Evolutionary conservation across 805 yeast genomes (phyloP).

Genomic region (Scheffersomyces spartinae): DNA sequence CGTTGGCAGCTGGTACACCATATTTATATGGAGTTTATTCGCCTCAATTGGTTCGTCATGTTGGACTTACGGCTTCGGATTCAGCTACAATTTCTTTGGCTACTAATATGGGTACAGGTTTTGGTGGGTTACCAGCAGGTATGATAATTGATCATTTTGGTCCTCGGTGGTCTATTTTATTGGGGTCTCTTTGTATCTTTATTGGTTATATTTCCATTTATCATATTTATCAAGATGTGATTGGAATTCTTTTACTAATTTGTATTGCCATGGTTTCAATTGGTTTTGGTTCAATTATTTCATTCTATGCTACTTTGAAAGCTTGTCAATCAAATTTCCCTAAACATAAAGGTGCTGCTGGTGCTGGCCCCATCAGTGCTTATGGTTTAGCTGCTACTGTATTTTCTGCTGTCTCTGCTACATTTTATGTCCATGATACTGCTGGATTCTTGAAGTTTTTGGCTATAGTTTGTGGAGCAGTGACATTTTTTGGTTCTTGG

Average conservation of each 20-base stretch:
- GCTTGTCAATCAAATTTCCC: slow-evolving; percentile 59
- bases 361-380: slow-evolving; percentile 54
- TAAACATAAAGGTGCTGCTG: slow-evolving; percentile 56
- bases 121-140: slow-evolving; percentile 68
- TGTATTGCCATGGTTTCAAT: slow-evolving; percentile 38
- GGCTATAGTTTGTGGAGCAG: slow-evolving; percentile 37
- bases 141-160: slow-evolving; percentile 51
- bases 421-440: slow-evolving; percentile 40
- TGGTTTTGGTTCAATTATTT: slow-evolving; percentile 60
- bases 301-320: slow-evolving; percentile 46
- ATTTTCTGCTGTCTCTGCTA: slow-evolving; percentile 46
- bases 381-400: slow-evolving; percentile 64
- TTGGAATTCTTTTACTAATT: slow-evolving; percentile 29
- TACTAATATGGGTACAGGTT: slow-evolving; percentile 50
- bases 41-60: slow-evolving; percentile 51
- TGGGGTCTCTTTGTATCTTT: slow-evolving; percentile 46
- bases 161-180: slow-evolving; percentile 37
- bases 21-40: slow-evolving; percentile 67
- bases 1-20: slow-evolving; percentile 66
- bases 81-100: slow-evolving; percentile 57
- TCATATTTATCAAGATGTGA: slow-evolving; percentile 29
- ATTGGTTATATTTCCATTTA: slow-evolving; percentile 43
- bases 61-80: slow-evolving; percentile 46
- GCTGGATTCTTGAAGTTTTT: slow-evolving; percentile 46
- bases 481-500: slow-evolving; percentile 32